Evolutionary conservation across 495 filamentous ascomycete genomes (phyloP), one percentile per base, ranked within the genome.

Genomic region (Aspergillus incahuasiensis): DNA sequence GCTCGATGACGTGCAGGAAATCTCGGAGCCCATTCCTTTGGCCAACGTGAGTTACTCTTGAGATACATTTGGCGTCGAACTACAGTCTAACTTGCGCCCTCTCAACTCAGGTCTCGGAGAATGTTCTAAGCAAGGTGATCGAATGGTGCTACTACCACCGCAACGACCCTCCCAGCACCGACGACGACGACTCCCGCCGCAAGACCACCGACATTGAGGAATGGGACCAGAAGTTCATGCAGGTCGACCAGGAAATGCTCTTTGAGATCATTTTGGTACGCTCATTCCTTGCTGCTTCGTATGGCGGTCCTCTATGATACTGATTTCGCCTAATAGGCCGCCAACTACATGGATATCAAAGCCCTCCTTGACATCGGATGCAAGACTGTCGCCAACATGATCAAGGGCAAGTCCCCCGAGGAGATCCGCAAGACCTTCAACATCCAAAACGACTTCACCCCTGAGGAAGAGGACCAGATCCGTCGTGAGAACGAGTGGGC

Each of bases 191-290:
- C 66, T 88, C 82, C 35, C 89, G 95, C 58, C 96, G 96, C 80
- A 96, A 96, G 83, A 95, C 91, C 0, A 97, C 94, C 19, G 94
- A 97, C 49, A 98, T 98, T 63, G 94, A 97, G 39, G 94, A 98
- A 74, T 98, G 94, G 94, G 94, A 98, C 63, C 94, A 97, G 72
- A 98, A 98, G 70, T 98, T 97, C 70, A 98, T 97, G 94, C 94
- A 97, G 73, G 94, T 98, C 8, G 94, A 98, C 67, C 94, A 98
- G 68, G 94, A 98, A 74, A 96, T 98, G 94, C 82, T 98, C 1
- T 98, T 98, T 58, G 94, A 98, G 78, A 97, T 98, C 66, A 98
- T 98, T 58, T 78, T 98, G 25, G 91, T 95, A 82, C 48, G 88
- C 82, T 25, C 6, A n/a, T n/a, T 42, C 11, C 28, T 35, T 7